A percentile compares a stretch with the other conserved stretches of the same genome.
phyloP scores from a whole-genome alignment of 306 rosid genomes.

The Sicyos edulis region DNA sequence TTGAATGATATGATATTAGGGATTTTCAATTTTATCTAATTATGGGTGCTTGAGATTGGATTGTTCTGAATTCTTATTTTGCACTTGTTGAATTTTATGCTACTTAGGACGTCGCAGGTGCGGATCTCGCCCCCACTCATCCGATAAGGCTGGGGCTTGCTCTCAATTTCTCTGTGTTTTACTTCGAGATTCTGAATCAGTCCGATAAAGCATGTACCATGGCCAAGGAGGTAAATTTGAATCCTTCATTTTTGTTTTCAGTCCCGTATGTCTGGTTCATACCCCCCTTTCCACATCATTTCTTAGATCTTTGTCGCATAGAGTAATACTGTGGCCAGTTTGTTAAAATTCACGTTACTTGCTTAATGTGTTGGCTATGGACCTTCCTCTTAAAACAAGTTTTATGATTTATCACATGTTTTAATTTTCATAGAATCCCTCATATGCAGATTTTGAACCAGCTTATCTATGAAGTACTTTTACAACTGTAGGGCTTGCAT shows the following conservation, averaged over 20 bases:
- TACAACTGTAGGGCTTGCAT: too few species aligned
- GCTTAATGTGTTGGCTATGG: neutral
- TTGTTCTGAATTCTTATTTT: neutral
- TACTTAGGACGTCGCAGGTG: slow-evolving; percentile 31
- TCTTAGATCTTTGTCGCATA: neutral
- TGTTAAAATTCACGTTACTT: neutral
- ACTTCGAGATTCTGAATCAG: slow-evolving; percentile 34
- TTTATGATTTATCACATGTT: neutral
- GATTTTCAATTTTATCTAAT: neutral
- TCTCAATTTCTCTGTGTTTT: slow-evolving; percentile 39
- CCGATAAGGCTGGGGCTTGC: slow-evolving; percentile 41
- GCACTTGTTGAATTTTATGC: neutral
- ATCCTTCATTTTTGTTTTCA: neutral
- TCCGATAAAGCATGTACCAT: slow-evolving; percentile 35
- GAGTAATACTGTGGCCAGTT: neutral
- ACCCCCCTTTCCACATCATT: neutral
- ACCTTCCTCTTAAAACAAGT: neutral
- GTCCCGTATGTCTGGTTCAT: neutral
- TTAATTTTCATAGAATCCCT: neutral
- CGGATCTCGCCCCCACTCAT: slow-evolving; percentile 37
- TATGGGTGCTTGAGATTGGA: slow-evolving; percentile 8
- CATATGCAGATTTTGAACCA: neutral
- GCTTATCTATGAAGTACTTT: neutral
- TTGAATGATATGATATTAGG: neutral
- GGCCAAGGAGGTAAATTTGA: slow-evolving; percentile 33